Percentiles rank a stretch among this genome's conserved stretches.
phyloP scores from a whole-genome alignment of 345 rosid species.

The Microcos paniculata region DNA sequence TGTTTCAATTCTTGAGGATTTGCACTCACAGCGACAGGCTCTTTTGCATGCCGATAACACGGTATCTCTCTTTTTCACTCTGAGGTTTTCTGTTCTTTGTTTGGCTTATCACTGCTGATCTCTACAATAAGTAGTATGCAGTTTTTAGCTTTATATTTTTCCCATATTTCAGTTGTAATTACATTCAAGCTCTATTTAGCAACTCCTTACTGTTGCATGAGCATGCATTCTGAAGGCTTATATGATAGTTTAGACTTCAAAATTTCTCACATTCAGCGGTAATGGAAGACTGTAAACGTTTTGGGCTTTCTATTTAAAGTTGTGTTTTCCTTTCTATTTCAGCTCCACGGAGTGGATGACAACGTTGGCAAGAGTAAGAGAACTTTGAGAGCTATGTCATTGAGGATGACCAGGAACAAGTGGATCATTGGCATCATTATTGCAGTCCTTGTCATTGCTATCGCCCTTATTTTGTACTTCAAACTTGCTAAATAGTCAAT shows the following conservation, averaged over 20 bases:
- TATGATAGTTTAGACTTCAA: background rate
- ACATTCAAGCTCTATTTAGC: background rate
- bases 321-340: constrained; percentile 17
- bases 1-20: constrained; percentile 92
- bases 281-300: background rate
- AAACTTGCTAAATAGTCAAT: constrained; percentile 53
- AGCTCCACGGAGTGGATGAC: constrained; percentile 94
- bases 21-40: constrained; percentile 86
- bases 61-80: constrained; percentile 33
- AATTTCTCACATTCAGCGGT: background rate
- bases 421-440: constrained; percentile 67
- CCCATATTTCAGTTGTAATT: background rate
- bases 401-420: constrained; percentile 89
- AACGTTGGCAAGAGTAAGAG: constrained; percentile 86
- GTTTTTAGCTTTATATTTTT: background rate
- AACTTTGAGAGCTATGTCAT: constrained; percentile 66
- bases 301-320: background rate
- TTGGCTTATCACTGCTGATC: background rate
- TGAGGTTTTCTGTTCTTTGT: background rate
- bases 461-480: constrained; percentile 63
- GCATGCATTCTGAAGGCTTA: background rate
- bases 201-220: background rate
- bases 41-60: constrained; percentile 73
- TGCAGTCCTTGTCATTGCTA: constrained; percentile 53
- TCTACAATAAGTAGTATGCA: background rate